Percentiles rank a stretch among this genome's conserved stretches.
phyloP scores from a whole-genome alignment of 768 basidiomycete genomes.

The Cyclocybe cylindracea region DNA sequence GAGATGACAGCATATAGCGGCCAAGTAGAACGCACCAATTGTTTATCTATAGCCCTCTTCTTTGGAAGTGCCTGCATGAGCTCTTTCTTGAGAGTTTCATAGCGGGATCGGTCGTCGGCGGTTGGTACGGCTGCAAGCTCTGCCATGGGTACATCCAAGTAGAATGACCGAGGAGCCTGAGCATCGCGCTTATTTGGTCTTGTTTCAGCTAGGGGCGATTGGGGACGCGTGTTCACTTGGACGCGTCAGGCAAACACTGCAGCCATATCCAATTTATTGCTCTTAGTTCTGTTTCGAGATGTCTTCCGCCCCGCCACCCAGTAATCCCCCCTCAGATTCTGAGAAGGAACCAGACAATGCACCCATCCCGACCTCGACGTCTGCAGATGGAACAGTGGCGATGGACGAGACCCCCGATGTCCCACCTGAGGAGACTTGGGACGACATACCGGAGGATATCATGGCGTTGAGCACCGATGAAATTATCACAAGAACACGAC shows the following conservation, averaged over 20 bases:
- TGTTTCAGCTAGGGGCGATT: slow-evolving; percentile 27
- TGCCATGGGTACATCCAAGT: slow-evolving; percentile 31
- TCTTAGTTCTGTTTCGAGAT: slow-evolving; percentile 29
- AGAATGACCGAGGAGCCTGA: slow-evolving; percentile 4
- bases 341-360: slow-evolving; percentile 54
- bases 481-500: slow-evolving; percentile 82
- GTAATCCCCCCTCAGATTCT: slow-evolving; percentile 47
- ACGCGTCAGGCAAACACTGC: slow-evolving; percentile 28
- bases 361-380: slow-evolving; percentile 30
- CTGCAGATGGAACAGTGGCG: slow-evolving; percentile 33
- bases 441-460: slow-evolving; percentile 91
- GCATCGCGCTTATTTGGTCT: slow-evolving; percentile 19
- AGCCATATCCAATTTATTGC: slow-evolving; percentile 11
- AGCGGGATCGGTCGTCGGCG: slow-evolving; percentile 70
- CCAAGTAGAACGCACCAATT: slow-evolving; percentile 54
- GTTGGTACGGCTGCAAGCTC: slow-evolving; percentile 40
- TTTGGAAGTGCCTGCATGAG: slow-evolving; percentile 71
- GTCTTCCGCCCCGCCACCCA: slow-evolving; percentile 62
- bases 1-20: background rate
- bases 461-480: slow-evolving; percentile 79
- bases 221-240: slow-evolving; percentile 38
- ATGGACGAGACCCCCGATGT: slow-evolving; percentile 82
- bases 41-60: slow-evolving; percentile 75
- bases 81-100: slow-evolving; percentile 75
- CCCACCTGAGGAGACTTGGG: slow-evolving; percentile 78